Evolutionary conservation across 306 rosid species (phyloP).

Genomic region (Sicyos edulis): DNA sequence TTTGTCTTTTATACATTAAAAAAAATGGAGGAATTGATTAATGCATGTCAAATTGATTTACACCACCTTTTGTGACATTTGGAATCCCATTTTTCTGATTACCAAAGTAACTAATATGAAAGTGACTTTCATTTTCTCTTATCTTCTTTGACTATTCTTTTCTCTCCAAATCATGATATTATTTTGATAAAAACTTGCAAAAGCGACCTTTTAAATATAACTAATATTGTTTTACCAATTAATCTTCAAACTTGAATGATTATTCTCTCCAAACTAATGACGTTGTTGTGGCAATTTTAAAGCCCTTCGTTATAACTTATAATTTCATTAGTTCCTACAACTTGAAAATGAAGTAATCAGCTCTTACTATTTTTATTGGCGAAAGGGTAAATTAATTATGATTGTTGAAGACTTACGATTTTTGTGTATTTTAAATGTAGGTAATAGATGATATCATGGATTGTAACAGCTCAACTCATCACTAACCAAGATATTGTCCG

Average conservation of each 20-base stretch:
- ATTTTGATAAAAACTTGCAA: neutral
- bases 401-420: too few relatives aligned
- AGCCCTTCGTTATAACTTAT: too few relatives aligned
- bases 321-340: too few relatives aligned
- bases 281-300: neutral
- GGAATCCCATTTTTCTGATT: constrained; percentile 9
- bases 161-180: neutral
- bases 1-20: neutral
- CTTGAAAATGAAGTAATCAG: too few relatives aligned
- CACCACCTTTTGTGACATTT: neutral
- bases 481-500: too few relatives aligned
- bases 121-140: constrained; percentile 3
- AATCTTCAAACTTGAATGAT: neutral
- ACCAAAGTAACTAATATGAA: constrained; percentile 20
- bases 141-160: neutral
- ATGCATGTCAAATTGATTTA: constrained; percentile 16
- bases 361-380: too few relatives aligned
- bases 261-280: too few relatives aligned
- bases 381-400: too few relatives aligned
- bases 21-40: neutral
- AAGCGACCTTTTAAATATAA: too few relatives aligned
- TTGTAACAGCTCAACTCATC: too few relatives aligned
- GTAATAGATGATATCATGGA: too few relatives aligned
- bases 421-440: too few relatives aligned
- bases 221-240: neutral